Conservation (phyloP, 2,329 filamentous ascomycete species). For the Monascus ruber region DNA sequence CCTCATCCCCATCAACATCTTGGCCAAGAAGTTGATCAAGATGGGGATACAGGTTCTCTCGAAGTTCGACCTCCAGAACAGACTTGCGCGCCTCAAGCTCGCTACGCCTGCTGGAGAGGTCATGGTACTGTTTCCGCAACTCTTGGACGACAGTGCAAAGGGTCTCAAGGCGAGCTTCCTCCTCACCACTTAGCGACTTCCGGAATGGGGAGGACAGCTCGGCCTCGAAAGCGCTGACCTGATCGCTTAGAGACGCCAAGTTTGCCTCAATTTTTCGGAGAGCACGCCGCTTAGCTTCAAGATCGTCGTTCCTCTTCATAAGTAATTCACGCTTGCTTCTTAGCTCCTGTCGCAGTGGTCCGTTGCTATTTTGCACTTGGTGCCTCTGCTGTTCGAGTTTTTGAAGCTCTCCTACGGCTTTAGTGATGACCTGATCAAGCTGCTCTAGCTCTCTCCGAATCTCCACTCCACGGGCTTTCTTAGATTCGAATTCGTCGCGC, state of each 20-base stretch:
- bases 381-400: constrained; percentile 69
- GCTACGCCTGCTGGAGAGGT: constrained; percentile 59
- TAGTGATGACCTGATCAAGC: constrained; percentile 81
- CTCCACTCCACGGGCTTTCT: constrained; percentile 51
- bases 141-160: constrained; percentile 60
- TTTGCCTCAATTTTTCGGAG: constrained; percentile 60
- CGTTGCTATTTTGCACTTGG: constrained; percentile 71
- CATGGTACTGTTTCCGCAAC: constrained; percentile 64
- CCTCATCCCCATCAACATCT: constrained; percentile 55
- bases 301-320: constrained; percentile 58
- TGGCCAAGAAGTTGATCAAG: constrained; percentile 75
- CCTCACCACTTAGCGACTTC: constrained; percentile 70
- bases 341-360: constrained; percentile 66
- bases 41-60: constrained; percentile 77
- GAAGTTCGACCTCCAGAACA: constrained; percentile 72
- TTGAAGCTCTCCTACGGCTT: constrained; percentile 69
- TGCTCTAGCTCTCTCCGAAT: constrained; percentile 61
- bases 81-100: constrained; percentile 73
- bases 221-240: constrained; percentile 62
- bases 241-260: constrained; percentile 64
- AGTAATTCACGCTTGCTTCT: constrained; percentile 63
- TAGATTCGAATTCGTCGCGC: constrained; percentile 60
- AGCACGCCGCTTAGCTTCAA: constrained; percentile 58
- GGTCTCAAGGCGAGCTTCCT: constrained; percentile 67
- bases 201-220: constrained; percentile 84